Evolutionary conservation across 139 green algal species (phyloP), one percentile per base, ranked within the genome.

Genomic region (Protoeuglena noctilucae): DNA sequence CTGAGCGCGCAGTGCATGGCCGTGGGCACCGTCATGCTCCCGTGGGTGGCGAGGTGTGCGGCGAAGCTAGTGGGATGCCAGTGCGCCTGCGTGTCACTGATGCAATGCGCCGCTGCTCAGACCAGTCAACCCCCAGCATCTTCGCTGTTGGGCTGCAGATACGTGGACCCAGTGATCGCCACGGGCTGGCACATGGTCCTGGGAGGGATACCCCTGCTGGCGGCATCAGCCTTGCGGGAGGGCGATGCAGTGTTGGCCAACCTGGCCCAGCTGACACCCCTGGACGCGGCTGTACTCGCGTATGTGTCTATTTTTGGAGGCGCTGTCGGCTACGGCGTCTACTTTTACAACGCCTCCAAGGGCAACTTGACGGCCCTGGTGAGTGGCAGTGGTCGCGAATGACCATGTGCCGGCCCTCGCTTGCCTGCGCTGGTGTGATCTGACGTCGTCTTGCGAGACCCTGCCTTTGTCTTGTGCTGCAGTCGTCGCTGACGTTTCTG

Each of bases 101-200:
- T 46, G 14, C 39, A 46, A 14, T 16, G 14, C 16, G 39, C 14
- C 14, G 14, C 39, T 46, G 14, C 39, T 46, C 39, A 16, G 14
- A 46, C 34, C 34, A 45, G 34, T n/a, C 34, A 45, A 45, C 12
- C 34, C 14, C 12, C 12, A n/a, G 34, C 43, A 28, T n/a, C 25
- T 4, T 14, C 43, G 25, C 39, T 66, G 69, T n/a, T 82, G 69
- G 52, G 84, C 26, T 83, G 67, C 29, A 71, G 72, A 50, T 74
- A 87, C 54, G 60, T 62, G 19, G 91, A 98, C 68, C 84, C 92
- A 4, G 73, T 98, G 6, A 81, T 89, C 63, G 91, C 91, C 2
- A 98, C 89, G 9, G 91, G 87, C 1, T 98, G 81, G 80, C 91
- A 98, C 69, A 96, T 98, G 88, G 54, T 97, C 24, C 64, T 98